Evolutionary conservation across 2,329 filamentous ascomycete species (phyloP), one percentile per base, ranked within the genome.

Genomic region (Thielaviopsis populi): DNA sequence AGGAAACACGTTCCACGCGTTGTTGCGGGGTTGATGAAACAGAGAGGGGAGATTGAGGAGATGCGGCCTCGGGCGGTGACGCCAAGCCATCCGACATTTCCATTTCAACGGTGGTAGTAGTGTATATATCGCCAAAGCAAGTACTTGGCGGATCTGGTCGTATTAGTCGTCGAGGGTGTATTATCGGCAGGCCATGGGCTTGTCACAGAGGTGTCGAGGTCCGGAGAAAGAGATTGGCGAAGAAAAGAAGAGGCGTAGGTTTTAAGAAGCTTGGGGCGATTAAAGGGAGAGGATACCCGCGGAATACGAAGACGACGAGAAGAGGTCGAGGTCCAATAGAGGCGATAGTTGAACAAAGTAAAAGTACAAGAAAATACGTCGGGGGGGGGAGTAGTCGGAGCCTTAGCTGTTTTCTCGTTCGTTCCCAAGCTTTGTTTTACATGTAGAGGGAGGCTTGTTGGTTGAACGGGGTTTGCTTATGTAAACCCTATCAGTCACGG

Each of bases 1-100:
- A 66, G 15, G 65, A 66, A 33, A 63, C 58, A 33, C 62, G 65
- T 40, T 66, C 58, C 8, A 50, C 61, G 13, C 83, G 80, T 65
- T 84, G 70, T 70, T 78, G 83, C 71, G 80, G 70, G 68, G 77
- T 72, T 67, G 85, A 82, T 69, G 83, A 80, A 68, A 85, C 84
- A 71, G 83, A 77, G 70, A 87, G 85, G 73, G 87, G 80, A 70
- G 85, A 82, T 74, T 85, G 83, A 74, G 87, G 81, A 73, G 85
- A 83, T 10, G 50, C 65, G 30, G 65, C 60, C 74, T 86, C 82
- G 75, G 82, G 78, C 70, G 83, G 79, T 72, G 82, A 76, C 71
- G 80, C 77, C 77, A 78, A 83, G 83, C 86, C 78, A 73, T 81
- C 77, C 72, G 30, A 10, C 2, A 27, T 13, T 15, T 56, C 53